Percentiles rank a stretch among this genome's conserved stretches.
Evolutionary conservation across 345 rosid species (phyloP).

Genomic region (Cardamine resedifolia): DNA sequence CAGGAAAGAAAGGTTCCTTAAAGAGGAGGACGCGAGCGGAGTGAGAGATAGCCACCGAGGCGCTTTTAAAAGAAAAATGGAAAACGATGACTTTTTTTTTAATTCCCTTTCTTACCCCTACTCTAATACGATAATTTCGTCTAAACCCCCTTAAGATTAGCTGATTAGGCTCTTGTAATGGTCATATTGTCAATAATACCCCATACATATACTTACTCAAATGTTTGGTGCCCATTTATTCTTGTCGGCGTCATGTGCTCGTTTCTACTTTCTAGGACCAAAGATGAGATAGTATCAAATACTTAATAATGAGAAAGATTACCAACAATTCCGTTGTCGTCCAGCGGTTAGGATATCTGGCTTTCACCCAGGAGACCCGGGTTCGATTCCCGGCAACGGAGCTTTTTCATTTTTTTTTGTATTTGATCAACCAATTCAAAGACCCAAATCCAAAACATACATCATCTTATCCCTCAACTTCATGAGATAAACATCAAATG

Average conservation of each 20-base stretch:
- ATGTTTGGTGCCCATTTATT: not conserved
- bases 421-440: not conserved
- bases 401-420: not conserved
- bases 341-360: slow-evolving; percentile 98
- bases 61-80: slow-evolving; percentile 21
- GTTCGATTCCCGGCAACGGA: slow-evolving; percentile 99
- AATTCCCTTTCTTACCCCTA: not conserved
- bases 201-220: not conserved
- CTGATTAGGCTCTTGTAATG: not conserved
- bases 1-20: not conserved
- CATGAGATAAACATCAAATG: not conserved
- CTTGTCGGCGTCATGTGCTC: slow-evolving; percentile 6
- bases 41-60: slow-evolving; percentile 39
- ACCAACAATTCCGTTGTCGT: slow-evolving; percentile 60
- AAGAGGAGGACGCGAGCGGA: slow-evolving; percentile 32
- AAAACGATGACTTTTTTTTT: slow-evolving; percentile 19
- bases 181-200: slow-evolving; percentile 10
- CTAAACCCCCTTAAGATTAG: not conserved
- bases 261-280: not conserved
- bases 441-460: not conserved
- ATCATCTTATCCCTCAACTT: not conserved
- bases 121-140: not conserved
- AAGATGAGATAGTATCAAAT: not conserved
- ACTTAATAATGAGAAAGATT: rapidly evolving
- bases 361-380: slow-evolving; percentile 98